Evolutionary conservation across 176 grass and related monocot genomes (phyloP).

Genomic region (Paspalum notatum): DNA sequence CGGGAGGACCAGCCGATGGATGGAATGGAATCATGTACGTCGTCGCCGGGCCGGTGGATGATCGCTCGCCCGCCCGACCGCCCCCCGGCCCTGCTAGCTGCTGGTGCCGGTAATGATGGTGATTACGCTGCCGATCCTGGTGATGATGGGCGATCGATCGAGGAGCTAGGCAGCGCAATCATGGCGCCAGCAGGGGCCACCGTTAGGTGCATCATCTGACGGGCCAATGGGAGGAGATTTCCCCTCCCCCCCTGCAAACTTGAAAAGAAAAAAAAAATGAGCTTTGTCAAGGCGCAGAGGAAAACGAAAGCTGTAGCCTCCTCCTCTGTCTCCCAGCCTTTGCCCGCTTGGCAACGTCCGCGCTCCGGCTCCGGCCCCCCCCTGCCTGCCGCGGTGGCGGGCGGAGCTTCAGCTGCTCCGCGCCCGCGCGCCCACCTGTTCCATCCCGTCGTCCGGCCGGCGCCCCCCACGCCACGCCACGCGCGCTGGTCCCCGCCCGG

Average conservation of each 20-base stretch:
- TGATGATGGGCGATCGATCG: slow-evolving; percentile 37
- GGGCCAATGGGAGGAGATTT: too few species aligned
- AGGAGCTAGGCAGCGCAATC: not conserved
- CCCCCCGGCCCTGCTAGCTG: too few species aligned
- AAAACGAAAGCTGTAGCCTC: slow-evolving; percentile 36
- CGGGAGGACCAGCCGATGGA: too few species aligned
- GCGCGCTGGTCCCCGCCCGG: slow-evolving; percentile 15
- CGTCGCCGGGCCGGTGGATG: too few species aligned
- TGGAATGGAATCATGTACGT: too few species aligned
- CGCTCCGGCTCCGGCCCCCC: too few species aligned
- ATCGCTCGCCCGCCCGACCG: too few species aligned
- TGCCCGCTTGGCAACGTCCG: too few species aligned
- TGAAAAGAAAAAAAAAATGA: not conserved
- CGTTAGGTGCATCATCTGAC: slow-evolving; percentile 26
- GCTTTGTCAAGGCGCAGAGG: slow-evolving; percentile 14
- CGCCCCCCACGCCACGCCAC: not conserved
- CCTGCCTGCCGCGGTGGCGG: not conserved
- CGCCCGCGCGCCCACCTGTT: not conserved
- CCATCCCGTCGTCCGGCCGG: not conserved
- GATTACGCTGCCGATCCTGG: slow-evolving; percentile 24
- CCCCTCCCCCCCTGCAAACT: too few species aligned
- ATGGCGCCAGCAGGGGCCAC: slow-evolving; percentile 16
- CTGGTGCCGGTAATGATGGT: slow-evolving; percentile 37
- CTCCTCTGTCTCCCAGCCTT: too few species aligned
- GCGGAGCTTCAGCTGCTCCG: too few species aligned